Conservation (phyloP, 1,284 basidiomycete species). For the Ceratobasidium sp. region DNA sequence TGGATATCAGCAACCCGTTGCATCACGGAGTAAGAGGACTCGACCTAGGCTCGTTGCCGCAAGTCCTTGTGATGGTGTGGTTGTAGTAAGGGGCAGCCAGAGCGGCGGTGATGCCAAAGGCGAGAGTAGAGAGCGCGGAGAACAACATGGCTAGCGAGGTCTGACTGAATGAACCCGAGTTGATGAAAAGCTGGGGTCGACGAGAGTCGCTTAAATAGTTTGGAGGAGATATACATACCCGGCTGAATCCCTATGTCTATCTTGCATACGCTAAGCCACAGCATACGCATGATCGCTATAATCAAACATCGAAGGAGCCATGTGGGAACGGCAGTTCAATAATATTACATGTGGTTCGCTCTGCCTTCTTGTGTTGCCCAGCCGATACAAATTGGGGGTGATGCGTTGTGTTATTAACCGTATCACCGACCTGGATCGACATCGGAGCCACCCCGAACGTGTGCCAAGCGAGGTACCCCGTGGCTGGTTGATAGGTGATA, state of each 20-base stretch:
- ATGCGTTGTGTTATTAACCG: neutral
- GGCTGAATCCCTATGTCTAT: too few relatives aligned
- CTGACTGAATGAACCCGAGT: constrained; percentile 3
- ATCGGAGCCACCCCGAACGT: neutral
- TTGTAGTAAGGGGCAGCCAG: constrained; percentile 39
- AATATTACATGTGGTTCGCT: neutral
- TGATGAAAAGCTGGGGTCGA: neutral
- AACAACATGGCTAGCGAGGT: constrained; percentile 23
- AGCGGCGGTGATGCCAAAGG: constrained; percentile 32
- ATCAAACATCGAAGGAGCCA: neutral
- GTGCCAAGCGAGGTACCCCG: constrained; percentile 5
- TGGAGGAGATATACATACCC: neutral
- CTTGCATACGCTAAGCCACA: neutral
- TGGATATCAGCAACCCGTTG: neutral
- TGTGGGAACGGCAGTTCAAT: constrained; percentile 1
- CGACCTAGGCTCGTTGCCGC: constrained; percentile 31
- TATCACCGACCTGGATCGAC: neutral
- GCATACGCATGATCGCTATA: constrained; percentile 6
- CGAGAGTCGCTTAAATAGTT: constrained; percentile 11
- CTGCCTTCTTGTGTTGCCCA: neutral
- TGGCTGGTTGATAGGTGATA: constrained; percentile 9
- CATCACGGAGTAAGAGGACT: neutral
- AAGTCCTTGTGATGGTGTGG: constrained; percentile 29
- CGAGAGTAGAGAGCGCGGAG: constrained; percentile 28
- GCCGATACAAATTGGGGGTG: neutral